Conservation (phyloP, 768 basidiomycete genomes). For the Suillus lakei region DNA sequence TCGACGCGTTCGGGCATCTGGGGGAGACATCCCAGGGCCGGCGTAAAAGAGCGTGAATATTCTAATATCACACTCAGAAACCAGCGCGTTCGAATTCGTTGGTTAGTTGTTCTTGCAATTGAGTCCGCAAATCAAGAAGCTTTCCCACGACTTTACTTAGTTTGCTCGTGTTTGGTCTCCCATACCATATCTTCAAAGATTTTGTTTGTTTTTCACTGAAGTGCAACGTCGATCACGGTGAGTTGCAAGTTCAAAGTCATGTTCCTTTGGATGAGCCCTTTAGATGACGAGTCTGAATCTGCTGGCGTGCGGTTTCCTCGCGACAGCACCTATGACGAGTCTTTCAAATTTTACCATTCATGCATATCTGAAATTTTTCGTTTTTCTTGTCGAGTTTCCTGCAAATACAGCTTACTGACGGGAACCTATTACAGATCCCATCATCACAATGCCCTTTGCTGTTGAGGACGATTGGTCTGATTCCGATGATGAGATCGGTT, state of each 20-base stretch:
- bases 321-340: slow-evolving; percentile 63
- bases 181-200: slow-evolving; percentile 15
- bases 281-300: slow-evolving; percentile 87
- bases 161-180: slow-evolving; percentile 9
- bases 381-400: background rate
- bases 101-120: background rate
- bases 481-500: slow-evolving; percentile 66
- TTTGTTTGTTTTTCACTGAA: slow-evolving; percentile 19
- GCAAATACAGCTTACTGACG: slow-evolving; percentile 15
- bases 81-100: background rate
- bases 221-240: slow-evolving; percentile 22
- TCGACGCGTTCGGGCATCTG: slow-evolving; percentile 68
- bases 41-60: slow-evolving; percentile 11
- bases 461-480: slow-evolving; percentile 77
- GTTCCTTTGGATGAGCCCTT: slow-evolving; percentile 47
- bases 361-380: slow-evolving; percentile 73
- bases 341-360: slow-evolving; percentile 81
- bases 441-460: slow-evolving; percentile 43
- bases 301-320: slow-evolving; percentile 63
- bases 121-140: slow-evolving; percentile 21
- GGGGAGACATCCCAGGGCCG: slow-evolving; percentile 53
- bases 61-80: background rate
- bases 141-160: slow-evolving; percentile 20
- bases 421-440: slow-evolving; percentile 10
- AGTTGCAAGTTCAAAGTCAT: slow-evolving; percentile 17